These are phyloP conservation scores for Dipodascopsis uninucleata DNA, from an alignment of 805 yeast species.

Conservation along the genomic window DNA sequence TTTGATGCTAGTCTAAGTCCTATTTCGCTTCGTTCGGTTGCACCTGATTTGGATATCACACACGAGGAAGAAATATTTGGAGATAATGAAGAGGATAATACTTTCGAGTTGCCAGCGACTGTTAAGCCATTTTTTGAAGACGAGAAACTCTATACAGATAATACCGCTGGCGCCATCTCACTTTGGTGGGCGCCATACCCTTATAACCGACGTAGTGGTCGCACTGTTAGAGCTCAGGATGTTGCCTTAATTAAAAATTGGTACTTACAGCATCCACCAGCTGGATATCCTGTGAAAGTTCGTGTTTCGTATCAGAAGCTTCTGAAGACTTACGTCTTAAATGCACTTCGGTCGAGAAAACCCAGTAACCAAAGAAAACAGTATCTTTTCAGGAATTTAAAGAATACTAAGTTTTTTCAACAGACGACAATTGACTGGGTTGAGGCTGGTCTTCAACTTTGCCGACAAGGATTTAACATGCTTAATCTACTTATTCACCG, in stretches of 20 bases:
- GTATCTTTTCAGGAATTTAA: conserved; percentile 60
- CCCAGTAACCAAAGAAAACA: conserved; percentile 49
- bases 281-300: conserved; percentile 65
- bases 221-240: conserved; percentile 79
- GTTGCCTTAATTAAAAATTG: conserved; percentile 78
- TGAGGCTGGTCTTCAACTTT: conserved; percentile 93
- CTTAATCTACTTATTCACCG: conserved; percentile 82
- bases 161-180: conserved; percentile 52
- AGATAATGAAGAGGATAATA: conserved; percentile 39
- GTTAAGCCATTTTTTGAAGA: conserved; percentile 54
- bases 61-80: conserved; percentile 29
- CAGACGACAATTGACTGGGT: conserved; percentile 95
- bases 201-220: conserved; percentile 70
- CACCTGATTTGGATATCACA: conserved; percentile 30
- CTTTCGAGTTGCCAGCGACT: conserved; percentile 42
- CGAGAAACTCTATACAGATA: conserved; percentile 45
- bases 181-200: conserved; percentile 85
- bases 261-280: conserved; percentile 66
- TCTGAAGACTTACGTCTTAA: conserved; percentile 69
- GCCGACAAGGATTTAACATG: conserved; percentile 93
- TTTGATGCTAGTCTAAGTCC: conserved; percentile 58
- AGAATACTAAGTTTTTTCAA: conserved; percentile 82
- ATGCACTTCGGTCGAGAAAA: conserved; percentile 55
- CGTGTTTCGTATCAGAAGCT: conserved; percentile 85
- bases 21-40: conserved; percentile 40